These are phyloP conservation scores for Melanomma pulvis-pyrius DNA, from an alignment of 495 filamentous ascomycete genomes.

Conservation along the genomic window DNA sequence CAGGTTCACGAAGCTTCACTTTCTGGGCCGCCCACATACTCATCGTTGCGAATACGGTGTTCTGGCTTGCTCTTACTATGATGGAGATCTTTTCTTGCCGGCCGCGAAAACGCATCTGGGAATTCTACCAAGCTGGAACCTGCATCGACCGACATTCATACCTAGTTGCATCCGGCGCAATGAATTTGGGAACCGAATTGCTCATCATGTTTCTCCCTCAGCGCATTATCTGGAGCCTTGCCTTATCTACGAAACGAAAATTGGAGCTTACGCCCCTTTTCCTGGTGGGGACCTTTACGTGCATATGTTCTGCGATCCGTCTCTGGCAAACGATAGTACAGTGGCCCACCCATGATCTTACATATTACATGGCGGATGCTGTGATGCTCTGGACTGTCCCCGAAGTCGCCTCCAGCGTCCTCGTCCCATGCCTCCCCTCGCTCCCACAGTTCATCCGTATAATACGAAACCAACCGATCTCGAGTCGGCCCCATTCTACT, in stretches of 20 bases:
- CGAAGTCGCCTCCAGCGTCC: constrained; percentile 2
- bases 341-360: constrained; percentile 1
- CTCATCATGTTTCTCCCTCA: constrained; percentile 22
- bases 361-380: constrained; percentile 9
- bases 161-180: neutral
- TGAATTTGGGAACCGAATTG: constrained; percentile 7
- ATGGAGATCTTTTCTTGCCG: constrained; percentile 15
- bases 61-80: constrained; percentile 4
- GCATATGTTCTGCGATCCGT: constrained; percentile 6
- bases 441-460: constrained; percentile 7
- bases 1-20: constrained; percentile 1
- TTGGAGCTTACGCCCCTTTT: constrained; percentile 5
- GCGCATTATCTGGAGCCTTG: constrained; percentile 9
- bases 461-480: neutral
- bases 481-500: neutral
- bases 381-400: constrained; percentile 13
- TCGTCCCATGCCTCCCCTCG: constrained; percentile 6
- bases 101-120: constrained; percentile 2
- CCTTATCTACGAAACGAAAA: constrained; percentile 6
- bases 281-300: constrained; percentile 7
- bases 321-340: neutral
- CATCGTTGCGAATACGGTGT: constrained; percentile 6
- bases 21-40: constrained; percentile 10
- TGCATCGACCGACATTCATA: constrained; percentile 5
- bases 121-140: neutral